These are phyloP conservation scores for Penicillium odoratum DNA, from an alignment of 495 filamentous ascomycete genomes.

Conservation along the genomic window DNA sequence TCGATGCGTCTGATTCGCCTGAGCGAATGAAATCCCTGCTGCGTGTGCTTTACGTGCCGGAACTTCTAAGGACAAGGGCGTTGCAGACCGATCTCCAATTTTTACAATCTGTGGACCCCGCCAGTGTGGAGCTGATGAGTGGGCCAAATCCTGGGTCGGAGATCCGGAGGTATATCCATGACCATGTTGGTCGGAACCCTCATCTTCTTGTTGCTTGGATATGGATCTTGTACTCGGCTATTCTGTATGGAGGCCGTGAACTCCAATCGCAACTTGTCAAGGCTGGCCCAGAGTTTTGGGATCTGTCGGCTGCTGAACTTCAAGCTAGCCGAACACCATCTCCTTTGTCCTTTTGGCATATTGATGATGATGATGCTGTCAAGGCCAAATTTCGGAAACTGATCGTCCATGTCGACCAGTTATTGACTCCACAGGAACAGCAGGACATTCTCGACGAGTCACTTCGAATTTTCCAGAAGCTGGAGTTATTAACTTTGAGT, in stretches of 20 bases:
- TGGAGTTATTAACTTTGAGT: constrained; percentile 13
- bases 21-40: constrained; percentile 13
- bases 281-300: constrained; percentile 49
- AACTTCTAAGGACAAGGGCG: constrained; percentile 10
- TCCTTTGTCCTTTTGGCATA: constrained; percentile 29
- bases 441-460: constrained; percentile 51
- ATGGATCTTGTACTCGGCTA: constrained; percentile 61
- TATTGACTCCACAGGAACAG: constrained; percentile 43
- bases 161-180: constrained; percentile 10
- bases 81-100: constrained; percentile 16
- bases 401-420: constrained; percentile 35
- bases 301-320: constrained; percentile 12
- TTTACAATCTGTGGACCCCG: constrained; percentile 4
- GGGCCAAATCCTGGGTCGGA: not conserved
- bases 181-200: constrained; percentile 34
- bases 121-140: not conserved
- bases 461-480: constrained; percentile 37
- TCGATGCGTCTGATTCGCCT: not conserved
- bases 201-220: constrained; percentile 56
- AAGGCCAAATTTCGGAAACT: constrained; percentile 28
- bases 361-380: constrained; percentile 19
- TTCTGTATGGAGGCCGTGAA: constrained; percentile 58
- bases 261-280: constrained; percentile 45
- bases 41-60: constrained; percentile 15
- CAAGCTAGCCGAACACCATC: constrained; percentile 30